phyloP scores from a whole-genome alignment of 1,284 basidiomycete genomes.

The Neonothopanus nambi region DNA sequence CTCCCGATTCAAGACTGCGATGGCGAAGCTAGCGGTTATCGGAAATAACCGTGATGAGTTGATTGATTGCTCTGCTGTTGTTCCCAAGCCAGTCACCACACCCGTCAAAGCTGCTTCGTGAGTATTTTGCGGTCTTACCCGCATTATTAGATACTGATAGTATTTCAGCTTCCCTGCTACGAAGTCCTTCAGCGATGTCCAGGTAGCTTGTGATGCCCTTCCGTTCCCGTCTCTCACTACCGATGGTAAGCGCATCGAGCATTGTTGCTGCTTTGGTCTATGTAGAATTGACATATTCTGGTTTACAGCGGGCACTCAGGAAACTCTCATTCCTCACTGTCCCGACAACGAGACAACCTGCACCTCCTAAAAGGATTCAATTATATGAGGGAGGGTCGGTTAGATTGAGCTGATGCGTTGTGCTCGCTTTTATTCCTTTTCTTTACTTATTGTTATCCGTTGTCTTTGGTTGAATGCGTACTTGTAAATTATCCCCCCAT shows the following conservation, averaged over 20 bases:
- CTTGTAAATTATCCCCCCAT: too few species aligned
- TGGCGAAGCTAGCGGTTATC: conserved; percentile 28
- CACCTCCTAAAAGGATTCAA: too few species aligned
- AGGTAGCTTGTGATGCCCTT: conserved; percentile 4
- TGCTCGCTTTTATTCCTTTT: too few species aligned
- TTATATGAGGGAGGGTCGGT: too few species aligned
- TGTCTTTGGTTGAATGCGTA: too few species aligned
- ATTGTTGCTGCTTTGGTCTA: neutral
- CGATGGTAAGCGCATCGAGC: neutral
- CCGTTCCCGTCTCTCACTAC: conserved; percentile 13
- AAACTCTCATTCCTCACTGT: conserved; percentile 9
- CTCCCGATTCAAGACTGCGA: conserved; percentile 28
- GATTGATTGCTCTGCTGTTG: conserved; percentile 30
- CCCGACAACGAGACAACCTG: conserved; percentile 5
- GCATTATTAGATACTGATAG: neutral
- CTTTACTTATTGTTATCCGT: too few species aligned
- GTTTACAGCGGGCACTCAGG: conserved; percentile 2
- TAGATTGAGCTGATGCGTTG: too few species aligned
- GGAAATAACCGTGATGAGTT: conserved; percentile 23
- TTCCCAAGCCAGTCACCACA: conserved; percentile 19
- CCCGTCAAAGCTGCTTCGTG: conserved; percentile 14
- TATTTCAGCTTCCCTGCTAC: conserved; percentile 16
- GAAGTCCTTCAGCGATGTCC: conserved; percentile 20
- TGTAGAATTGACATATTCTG: neutral
- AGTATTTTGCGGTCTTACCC: neutral